These are phyloP conservation scores for Colletotrichum paranaense DNA, from an alignment of 2,329 filamentous ascomycete genomes.

Conservation along the genomic window DNA sequence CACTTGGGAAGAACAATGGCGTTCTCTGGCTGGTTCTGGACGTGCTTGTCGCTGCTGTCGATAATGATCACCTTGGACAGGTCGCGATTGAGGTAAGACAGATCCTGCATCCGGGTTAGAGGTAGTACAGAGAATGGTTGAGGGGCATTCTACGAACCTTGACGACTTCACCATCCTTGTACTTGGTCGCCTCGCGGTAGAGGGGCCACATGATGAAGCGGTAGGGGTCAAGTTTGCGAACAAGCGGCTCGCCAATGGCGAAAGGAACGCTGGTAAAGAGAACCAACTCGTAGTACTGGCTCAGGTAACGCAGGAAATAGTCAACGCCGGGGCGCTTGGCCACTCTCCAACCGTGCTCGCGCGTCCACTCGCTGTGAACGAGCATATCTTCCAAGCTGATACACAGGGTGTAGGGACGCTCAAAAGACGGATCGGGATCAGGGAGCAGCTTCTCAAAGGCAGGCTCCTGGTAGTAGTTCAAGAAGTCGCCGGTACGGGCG, in stretches of 20 bases:
- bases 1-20: constrained; percentile 92
- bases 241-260: constrained; percentile 85
- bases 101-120: constrained; percentile 69
- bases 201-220: constrained; percentile 95
- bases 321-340: constrained; percentile 96
- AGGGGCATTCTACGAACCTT: constrained; percentile 70
- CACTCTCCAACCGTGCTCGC: constrained; percentile 93
- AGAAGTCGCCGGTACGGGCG: constrained; percentile 78
- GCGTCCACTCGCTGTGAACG: constrained; percentile 93
- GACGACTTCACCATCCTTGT: constrained; percentile 94
- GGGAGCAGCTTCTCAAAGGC: constrained; percentile 94
- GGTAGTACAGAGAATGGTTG: background rate
- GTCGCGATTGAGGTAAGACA: constrained; percentile 97
- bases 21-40: constrained; percentile 94
- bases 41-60: constrained; percentile 85
- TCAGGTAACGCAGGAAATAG: constrained; percentile 96
- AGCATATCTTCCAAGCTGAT: constrained; percentile 94
- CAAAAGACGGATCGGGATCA: constrained; percentile 80
- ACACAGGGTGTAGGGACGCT: constrained; percentile 91
- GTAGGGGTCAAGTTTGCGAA: constrained; percentile 95
- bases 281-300: constrained; percentile 97
- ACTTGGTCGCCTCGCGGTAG: constrained; percentile 96
- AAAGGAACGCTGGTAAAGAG: constrained; percentile 92
- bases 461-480: constrained; percentile 95
- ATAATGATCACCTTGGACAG: constrained; percentile 95